Evolutionary conservation across 345 rosid species (phyloP), one percentile per base, ranked within the genome.

Genomic region (Iberis pinnata): DNA sequence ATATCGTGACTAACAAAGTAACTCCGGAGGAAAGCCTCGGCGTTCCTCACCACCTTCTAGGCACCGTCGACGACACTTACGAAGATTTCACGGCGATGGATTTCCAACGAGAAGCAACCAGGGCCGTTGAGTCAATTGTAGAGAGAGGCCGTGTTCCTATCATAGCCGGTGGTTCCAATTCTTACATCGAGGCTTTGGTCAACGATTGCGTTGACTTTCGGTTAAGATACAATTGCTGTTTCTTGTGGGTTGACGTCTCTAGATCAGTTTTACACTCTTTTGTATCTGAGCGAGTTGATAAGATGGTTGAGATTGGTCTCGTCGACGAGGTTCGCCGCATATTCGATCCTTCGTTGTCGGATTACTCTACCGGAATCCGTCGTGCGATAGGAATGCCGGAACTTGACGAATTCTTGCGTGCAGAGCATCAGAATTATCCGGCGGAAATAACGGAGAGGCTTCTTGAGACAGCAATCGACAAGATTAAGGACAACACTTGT

Each of bases 161-260:
- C 29, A 72, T 90, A 12, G 94, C 92, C 1, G 98, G 98, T 0
- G 98, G 98, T 8, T 90, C 98, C 1, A 90, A 84, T 33, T 90
- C 98, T 8, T 86, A 75, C 64, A 70, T 90, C 16, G 73, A 80
- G 36, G 86, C 86, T 5, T 70, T 90, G 38, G 89, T 73, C 45
- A 77, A 80, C 46, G 61, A 66, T 0, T 76, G 75, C 44, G 61
- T 73, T 9, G 76, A 86, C 13, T 86, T 90, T 18, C 90, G 60
- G n/a, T 54, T 53, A n/a, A 75, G 76, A 64, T 73, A 84, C 22
- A 82, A 78, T 4, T 90, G 83, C 17, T 84, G 84, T 53, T 84
- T 89, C 62, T 58, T 89, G 13, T 86, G 98, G 96, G 83, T 89
- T 12, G 90, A 89, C 19, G 98, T 84, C 12, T 51, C 80, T 7